Base-by-base conservation (phyloP, 441 rosid genomes). In the Corymbia calophylla region DNA sequence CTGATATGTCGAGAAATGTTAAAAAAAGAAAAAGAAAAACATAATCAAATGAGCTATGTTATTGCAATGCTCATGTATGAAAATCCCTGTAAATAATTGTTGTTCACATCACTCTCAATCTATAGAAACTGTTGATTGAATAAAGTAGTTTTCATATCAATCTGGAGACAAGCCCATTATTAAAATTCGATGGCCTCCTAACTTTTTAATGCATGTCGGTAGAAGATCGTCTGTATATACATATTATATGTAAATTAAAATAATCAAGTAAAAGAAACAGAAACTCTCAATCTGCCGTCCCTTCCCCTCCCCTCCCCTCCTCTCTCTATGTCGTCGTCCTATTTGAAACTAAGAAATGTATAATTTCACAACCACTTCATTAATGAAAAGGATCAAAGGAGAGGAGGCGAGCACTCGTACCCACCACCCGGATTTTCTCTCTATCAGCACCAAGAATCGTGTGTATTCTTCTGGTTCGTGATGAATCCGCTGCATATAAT, bases 291-390 rank as follows among this genome's bases (percentile, higher is more conserved):
- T 23, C 84, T 44, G 51, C n/a, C 44, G 44, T 39, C 44, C 44
- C 44, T 39, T 6, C 44, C 44, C 44, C 44, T 39, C 6, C 44
- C 44, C 44, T 39, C 6, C 44, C 44, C 44, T 39, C 58, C 58
- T 25, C 23, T 25, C 58, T 55, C 58, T 7, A 66, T 88, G 54
- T 60, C 62, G 29, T 47, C 87, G 68, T 13, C 32, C 68, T 62
- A 62, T 13, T 62, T 29, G 68, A 62, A 29, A 62, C 68, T 39
- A 23, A 23, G 84, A 44, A 12, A 8, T 25, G 29, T 7, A 77
- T 77, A 77, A 77, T 77, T 64, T 77, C 56, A 51, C 92, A 91
- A 88, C 89, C 89, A 88, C 92, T 86, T 88, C 54, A 88, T 51
- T 48, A 77, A 77, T 12, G 84, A 77, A 77, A 77, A 44, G 84